Percentiles rank a stretch among this genome's conserved stretches.
These are phyloP conservation scores for Calonectria pseudoturangicola DNA, from an alignment of 2,329 filamentous ascomycete genomes.

Conservation along the genomic window DNA sequence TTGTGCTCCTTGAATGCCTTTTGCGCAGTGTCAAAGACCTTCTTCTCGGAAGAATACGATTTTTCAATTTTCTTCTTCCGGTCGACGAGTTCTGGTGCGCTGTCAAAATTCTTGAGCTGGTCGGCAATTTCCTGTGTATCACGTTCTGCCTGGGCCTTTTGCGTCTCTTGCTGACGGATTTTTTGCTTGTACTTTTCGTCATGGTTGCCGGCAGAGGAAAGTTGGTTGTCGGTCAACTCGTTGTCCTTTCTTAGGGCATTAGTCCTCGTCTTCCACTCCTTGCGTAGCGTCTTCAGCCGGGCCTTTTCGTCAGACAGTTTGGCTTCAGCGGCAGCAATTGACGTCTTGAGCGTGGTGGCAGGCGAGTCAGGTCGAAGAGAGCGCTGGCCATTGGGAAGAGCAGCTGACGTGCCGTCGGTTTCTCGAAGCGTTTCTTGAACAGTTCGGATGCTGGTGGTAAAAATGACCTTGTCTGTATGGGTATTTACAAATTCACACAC, in stretches of 20 bases:
- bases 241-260: slow-evolving; percentile 83
- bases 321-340: slow-evolving; percentile 82
- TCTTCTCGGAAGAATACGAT: slow-evolving; percentile 72
- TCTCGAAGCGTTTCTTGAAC: slow-evolving; percentile 66
- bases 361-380: slow-evolving; percentile 84
- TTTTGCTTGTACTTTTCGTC: slow-evolving; percentile 87
- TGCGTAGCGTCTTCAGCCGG: slow-evolving; percentile 81
- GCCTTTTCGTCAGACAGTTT: slow-evolving; percentile 82
- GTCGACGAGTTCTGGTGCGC: slow-evolving; percentile 77
- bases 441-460: slow-evolving; percentile 83
- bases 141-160: slow-evolving; percentile 79
- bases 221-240: slow-evolving; percentile 79
- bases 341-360: slow-evolving; percentile 84
- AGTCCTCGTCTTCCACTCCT: slow-evolving; percentile 83
- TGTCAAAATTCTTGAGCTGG: slow-evolving; percentile 77
- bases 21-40: slow-evolving; percentile 75
- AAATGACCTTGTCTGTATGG: slow-evolving; percentile 78
- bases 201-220: slow-evolving; percentile 81
- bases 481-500: slow-evolving; percentile 86
- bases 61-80: slow-evolving; percentile 74
- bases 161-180: slow-evolving; percentile 83
- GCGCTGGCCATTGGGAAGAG: slow-evolving; percentile 69
- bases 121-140: slow-evolving; percentile 75
- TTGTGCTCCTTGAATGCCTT: slow-evolving; percentile 76
- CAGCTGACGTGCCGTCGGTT: slow-evolving; percentile 54